Evolutionary conservation across 2,329 filamentous ascomycete genomes (phyloP), one percentile per base, ranked within the genome.

Genomic region (Endoconidiophora polonica): DNA sequence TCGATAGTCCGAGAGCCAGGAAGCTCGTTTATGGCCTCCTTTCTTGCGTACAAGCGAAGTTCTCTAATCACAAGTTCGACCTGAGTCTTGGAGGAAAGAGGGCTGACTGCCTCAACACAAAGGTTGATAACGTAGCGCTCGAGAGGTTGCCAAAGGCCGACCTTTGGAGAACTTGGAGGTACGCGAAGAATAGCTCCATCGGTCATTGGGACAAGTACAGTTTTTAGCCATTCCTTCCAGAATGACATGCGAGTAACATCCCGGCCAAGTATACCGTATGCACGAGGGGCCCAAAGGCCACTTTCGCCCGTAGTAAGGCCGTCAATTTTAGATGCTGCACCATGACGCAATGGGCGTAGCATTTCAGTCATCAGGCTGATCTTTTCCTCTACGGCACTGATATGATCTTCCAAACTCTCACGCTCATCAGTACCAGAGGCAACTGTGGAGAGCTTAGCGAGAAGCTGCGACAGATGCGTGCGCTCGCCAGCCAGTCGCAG

Each of bases 181-280:
- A 98, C 79, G 51, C 88, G 76, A 57, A 91, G 67, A 26, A 98
- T 72, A 12, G 74, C 79, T 18, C 90, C 86, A 60, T 94, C 87
- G 1, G 81, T 87, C 91, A 96, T 98, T 24, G 91, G 91, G 20
- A 94, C 86, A n/a, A 91, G 72, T 7, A 96, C 76, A 5, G 90
- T 88, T 64, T 86, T 83, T 44, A 98, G 74, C 91, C 91, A 98
- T 63, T 98, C 91, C 64, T 96, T 96, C 88, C 90, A 98, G 66
- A 98, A 96, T 29, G 79, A 77, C 56, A 88, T 87, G 66, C 93
- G 76, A 54, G 79, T 81, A 10, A 73, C 72, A 61, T 98, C 91
- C 55, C 85, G 76, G 33, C 91, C 91, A 55, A 98, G 71, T 54
- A 98, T 81, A 52, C 91, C 91, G 61, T 94, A 98, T 1, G 90